Evolutionary conservation across 495 filamentous ascomycete genomes (phyloP), one percentile per base, ranked within the genome.

Genomic region (Podospora didyma): DNA sequence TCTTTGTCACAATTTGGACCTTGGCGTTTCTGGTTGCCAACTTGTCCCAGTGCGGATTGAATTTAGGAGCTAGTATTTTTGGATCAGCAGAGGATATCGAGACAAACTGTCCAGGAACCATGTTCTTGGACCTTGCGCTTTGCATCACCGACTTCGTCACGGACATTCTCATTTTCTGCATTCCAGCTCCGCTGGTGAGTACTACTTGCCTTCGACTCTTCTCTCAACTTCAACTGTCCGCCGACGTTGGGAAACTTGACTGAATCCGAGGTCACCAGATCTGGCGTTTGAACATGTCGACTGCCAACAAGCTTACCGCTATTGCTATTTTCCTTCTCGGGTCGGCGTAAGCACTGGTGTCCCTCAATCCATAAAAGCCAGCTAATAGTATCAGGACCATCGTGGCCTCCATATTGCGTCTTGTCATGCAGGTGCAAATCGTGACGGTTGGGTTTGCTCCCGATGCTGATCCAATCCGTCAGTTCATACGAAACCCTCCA

Each of bases 111-210:
- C 41, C 65, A 0, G 34, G 39, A 6, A 53, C 53, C 0, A 46
- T 52, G 54, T 14, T 54, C 9, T 2, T 61, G 9, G 49, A 35
- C n/a, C 41, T 70, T 7, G 26, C 60, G 1, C 31, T 68, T 5
- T 54, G 46, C 17, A 57, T 61, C n/a, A 56, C 63, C 0, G 65
- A 59, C 17, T 63, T 67, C 37, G 48, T 62, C 21, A 53, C 57
- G 6, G 68, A 70, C 46, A 14, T 65, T 0, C 39, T 62, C 11
- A 64, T 70, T 31, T 55, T 65, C 16, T 20, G 23, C 10, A 59
- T 63, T 23, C 68, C 68, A 6, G 34, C 66, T 10, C 63, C 65
- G 14, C 23, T 66, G 21, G 68, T 70, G 58, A 47, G 65, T 54
- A 1, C 24, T 26, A 11, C 24, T n/a, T 31, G 17, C 16, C 24